Percentiles rank a stretch among this genome's conserved stretches.
These are phyloP conservation scores for Tetracladium maxilliforme DNA, from an alignment of 2,329 filamentous ascomycete genomes.

Conservation along the genomic window DNA sequence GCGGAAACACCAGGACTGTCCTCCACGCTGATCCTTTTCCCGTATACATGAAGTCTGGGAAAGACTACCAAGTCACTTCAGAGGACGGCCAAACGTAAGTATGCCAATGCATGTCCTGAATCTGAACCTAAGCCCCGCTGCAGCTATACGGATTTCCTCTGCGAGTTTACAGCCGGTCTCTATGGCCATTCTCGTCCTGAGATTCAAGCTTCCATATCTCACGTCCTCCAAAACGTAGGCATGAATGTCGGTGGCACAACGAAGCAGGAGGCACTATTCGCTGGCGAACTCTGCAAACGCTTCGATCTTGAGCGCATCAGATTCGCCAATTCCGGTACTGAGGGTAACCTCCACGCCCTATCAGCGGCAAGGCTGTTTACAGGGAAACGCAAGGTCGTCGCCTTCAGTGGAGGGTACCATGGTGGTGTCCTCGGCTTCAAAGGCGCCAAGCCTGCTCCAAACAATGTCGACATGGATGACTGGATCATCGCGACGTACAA, in stretches of 20 bases:
- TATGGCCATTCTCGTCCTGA: conserved; percentile 48
- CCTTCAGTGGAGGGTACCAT: conserved; percentile 11
- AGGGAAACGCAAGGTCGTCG: conserved; percentile 8
- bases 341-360: conserved; percentile 46
- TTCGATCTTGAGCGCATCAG: conserved; percentile 41
- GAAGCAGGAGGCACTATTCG: conserved; percentile 33
- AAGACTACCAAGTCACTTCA: conserved; percentile 7
- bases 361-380: conserved; percentile 15
- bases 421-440: conserved; percentile 21
- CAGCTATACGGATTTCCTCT: conserved; percentile 43
- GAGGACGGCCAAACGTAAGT: conserved; percentile 3
- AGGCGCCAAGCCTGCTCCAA: conserved; percentile 11
- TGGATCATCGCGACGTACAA: conserved; percentile 51
- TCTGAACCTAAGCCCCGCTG: not conserved
- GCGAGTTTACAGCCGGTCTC: conserved; percentile 49
- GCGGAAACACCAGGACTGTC: conserved; percentile 11
- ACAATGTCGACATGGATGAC: conserved; percentile 34
- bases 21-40: conserved; percentile 10
- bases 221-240: conserved; percentile 28
- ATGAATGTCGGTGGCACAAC: conserved; percentile 39
- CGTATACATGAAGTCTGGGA: conserved; percentile 6
- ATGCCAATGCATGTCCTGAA: too few relatives aligned
- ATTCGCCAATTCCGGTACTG: conserved; percentile 52
- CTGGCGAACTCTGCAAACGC: conserved; percentile 32
- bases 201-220: conserved; percentile 31